phyloP scores from a whole-genome alignment of 2,329 filamentous ascomycete species.

The Tolypocladium tropicale region DNA sequence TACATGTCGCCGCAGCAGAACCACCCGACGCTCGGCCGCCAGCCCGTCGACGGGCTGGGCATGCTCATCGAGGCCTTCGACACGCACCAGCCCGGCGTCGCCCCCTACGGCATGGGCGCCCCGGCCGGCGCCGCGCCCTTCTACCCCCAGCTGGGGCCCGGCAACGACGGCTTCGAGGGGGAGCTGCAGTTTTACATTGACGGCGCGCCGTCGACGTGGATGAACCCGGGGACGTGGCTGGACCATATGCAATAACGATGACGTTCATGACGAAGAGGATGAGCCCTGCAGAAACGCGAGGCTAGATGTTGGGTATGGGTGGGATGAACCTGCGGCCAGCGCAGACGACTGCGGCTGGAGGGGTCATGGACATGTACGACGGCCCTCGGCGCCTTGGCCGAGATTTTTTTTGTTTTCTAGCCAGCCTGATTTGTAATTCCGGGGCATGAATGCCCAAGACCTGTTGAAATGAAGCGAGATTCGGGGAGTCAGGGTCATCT shows the following conservation, averaged over 20 bases:
- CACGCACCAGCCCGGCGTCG: conserved; percentile 12
- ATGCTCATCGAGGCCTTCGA: conserved; percentile 32
- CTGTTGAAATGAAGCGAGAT: no score
- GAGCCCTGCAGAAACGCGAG: neutral
- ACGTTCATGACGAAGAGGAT: neutral
- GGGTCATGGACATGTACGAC: neutral
- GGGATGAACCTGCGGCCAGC: no score
- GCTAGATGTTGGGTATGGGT: no score
- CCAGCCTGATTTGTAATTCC: neutral
- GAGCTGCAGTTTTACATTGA: conserved; percentile 35
- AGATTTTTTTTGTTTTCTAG: neutral
- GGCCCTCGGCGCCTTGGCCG: neutral
- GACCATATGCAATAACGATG: conserved; percentile 2
- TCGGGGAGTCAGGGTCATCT: no score
- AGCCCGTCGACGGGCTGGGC: conserved; percentile 22
- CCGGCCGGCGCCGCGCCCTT: neutral
- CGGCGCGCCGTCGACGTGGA: conserved; percentile 15
- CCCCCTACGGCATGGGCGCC: conserved; percentile 5
- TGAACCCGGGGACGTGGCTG: conserved; percentile 6
- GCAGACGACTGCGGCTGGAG: neutral
- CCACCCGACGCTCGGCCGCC: conserved; percentile 8
- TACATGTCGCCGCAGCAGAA: conserved; percentile 7
- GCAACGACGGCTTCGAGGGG: conserved; percentile 34
- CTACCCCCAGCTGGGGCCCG: conserved; percentile 16
- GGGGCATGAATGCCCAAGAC: neutral